These are phyloP conservation scores for Inonotus obliquus DNA, from an alignment of 1,284 basidiomycete species.

Conservation along the genomic window DNA sequence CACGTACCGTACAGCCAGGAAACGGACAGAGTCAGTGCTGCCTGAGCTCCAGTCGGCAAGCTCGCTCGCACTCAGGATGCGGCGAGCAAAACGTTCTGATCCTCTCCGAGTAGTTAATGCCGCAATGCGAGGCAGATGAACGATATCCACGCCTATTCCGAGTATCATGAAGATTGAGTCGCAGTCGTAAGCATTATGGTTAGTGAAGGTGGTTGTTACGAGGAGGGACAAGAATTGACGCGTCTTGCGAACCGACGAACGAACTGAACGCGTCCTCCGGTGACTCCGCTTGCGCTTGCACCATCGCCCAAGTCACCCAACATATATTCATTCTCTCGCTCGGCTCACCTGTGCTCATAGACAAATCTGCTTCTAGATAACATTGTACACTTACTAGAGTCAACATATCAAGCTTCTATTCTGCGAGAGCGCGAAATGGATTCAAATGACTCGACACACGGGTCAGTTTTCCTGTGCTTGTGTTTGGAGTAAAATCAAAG, in stretches of 20 bases:
- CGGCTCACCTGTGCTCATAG: too few relatives aligned
- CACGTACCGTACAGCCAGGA: conserved; percentile 63
- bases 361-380: too few relatives aligned
- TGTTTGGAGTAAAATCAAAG: neutral
- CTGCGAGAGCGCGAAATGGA: neutral
- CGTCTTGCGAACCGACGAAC: neutral
- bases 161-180: conserved; percentile 36
- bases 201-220: neutral
- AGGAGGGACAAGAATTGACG: neutral
- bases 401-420: too few relatives aligned
- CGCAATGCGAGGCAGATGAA: conserved; percentile 63
- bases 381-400: too few relatives aligned
- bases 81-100: conserved; percentile 44
- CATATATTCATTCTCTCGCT: neutral
- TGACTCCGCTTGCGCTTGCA: neutral
- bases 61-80: conserved; percentile 63
- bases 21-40: conserved; percentile 31
- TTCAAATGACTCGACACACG: neutral
- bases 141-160: conserved; percentile 77
- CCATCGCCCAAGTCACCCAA: neutral
- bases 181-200: neutral
- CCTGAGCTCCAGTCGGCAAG: conserved; percentile 38
- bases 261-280: neutral
- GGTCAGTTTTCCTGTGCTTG: neutral
- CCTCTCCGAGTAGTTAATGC: conserved; percentile 51